Percentiles rank a stretch among this genome's conserved stretches.
These are phyloP conservation scores for Plantago ovata DNA, from an alignment of 257 asterid species.

Conservation along the genomic window DNA sequence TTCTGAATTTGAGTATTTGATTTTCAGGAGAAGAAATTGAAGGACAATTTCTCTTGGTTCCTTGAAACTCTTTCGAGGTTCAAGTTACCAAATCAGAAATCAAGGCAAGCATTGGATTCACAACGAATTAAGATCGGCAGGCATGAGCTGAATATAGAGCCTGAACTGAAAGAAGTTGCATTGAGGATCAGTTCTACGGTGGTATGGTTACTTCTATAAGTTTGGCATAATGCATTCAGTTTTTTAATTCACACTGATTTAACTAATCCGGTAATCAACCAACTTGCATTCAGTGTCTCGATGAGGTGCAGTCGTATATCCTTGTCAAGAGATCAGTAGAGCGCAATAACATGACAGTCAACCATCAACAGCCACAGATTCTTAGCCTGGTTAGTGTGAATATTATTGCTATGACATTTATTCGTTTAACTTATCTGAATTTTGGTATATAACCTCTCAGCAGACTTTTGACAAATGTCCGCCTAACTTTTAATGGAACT, in stretches of 20 bases:
- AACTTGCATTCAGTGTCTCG: constrained; percentile 54
- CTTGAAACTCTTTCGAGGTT: constrained; percentile 48
- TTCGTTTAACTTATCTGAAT: background rate
- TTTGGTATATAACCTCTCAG: background rate
- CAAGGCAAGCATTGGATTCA: constrained; percentile 77
- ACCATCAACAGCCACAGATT: constrained; percentile 33
- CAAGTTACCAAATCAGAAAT: constrained; percentile 64
- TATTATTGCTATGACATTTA: constrained; percentile 2
- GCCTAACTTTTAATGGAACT: background rate
- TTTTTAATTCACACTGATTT: constrained; percentile 10
- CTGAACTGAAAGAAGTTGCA: constrained; percentile 61
- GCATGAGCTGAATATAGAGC: constrained; percentile 50
- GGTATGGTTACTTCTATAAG: constrained; percentile 35
- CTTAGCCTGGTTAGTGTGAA: constrained; percentile 57
- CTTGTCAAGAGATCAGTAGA: constrained; percentile 63
- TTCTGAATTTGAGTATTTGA: background rate
- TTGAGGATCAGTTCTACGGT: constrained; percentile 57
- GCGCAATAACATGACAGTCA: constrained; percentile 27
- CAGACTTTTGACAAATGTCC: background rate
- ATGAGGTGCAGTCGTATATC: constrained; percentile 92
- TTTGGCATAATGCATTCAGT: background rate
- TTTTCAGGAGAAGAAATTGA: constrained; percentile 63
- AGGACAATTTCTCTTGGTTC: constrained; percentile 75
- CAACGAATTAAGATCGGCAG: constrained; percentile 48
- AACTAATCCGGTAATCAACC: constrained; percentile 20